These are phyloP conservation scores for Fistulinella prunicolor DNA, from an alignment of 768 basidiomycete species.

Conservation along the genomic window DNA sequence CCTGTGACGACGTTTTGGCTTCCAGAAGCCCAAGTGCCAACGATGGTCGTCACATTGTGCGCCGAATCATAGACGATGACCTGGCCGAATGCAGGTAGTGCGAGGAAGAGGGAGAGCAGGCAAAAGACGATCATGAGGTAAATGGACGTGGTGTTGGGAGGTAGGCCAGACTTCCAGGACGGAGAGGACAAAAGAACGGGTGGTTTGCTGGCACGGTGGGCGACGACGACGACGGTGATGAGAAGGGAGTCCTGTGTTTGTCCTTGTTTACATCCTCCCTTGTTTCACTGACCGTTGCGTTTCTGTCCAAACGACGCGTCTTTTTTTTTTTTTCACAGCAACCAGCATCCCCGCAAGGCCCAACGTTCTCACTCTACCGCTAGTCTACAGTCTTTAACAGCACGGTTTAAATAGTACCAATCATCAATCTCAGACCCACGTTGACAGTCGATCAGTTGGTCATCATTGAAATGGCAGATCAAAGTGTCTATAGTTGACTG, in stretches of 20 bases:
- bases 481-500: too few relatives aligned
- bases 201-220: slow-evolving; percentile 7
- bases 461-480: too few relatives aligned
- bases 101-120: slow-evolving; percentile 25
- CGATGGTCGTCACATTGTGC: slow-evolving; percentile 68
- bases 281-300: slow-evolving; percentile 7
- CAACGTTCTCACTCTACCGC: too few relatives aligned
- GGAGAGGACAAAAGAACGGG: slow-evolving; percentile 3
- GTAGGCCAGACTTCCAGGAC: not conserved
- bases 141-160: not conserved
- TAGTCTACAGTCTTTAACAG: too few relatives aligned
- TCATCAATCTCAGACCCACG: too few relatives aligned
- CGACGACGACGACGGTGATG: slow-evolving; percentile 34
- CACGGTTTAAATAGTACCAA: too few relatives aligned
- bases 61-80: slow-evolving; percentile 38
- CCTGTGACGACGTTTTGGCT: slow-evolving; percentile 77
- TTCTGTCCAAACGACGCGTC: slow-evolving; percentile 7
- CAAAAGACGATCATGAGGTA: slow-evolving; percentile 18
- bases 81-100: slow-evolving; percentile 33
- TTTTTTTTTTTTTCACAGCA: not conserved
- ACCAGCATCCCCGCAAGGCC: not conserved
- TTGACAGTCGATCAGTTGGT: too few relatives aligned
- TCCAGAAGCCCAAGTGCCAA: slow-evolving; percentile 87
- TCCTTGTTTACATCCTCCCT: slow-evolving; percentile 17
- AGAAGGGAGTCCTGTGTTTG: slow-evolving; percentile 22